A percentile compares a stretch with the other conserved stretches of the same genome.
Conservation (phyloP, 148 eudicot genomes). For the Limonium bicolor region DNA sequence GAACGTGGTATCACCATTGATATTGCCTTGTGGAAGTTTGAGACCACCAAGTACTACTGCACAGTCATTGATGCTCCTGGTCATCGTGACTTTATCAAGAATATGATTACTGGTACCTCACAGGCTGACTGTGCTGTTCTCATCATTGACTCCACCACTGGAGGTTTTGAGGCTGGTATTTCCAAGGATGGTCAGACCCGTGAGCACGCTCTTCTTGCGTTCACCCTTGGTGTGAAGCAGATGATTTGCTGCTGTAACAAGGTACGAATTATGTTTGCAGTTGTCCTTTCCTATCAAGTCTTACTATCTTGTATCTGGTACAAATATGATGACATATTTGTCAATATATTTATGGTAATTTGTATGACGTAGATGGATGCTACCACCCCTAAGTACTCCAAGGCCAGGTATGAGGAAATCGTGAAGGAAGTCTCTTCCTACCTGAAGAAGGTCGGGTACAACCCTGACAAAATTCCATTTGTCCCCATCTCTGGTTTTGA, state of each 20-base stretch:
- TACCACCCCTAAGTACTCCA: constrained; percentile 30
- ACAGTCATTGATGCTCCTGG: constrained; percentile 38
- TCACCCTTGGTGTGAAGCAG: constrained; percentile 30
- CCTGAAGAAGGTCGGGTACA: constrained; percentile 28
- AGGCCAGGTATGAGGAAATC: constrained; percentile 27
- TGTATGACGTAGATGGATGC: constrained; percentile 45
- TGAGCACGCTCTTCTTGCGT: constrained; percentile 32
- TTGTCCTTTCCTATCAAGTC: too few relatives aligned
- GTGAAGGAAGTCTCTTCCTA: constrained; percentile 25
- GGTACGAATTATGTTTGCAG: too few relatives aligned
- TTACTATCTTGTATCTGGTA: too few relatives aligned
- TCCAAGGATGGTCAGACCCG: constrained; percentile 39
- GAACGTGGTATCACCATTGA: constrained; percentile 37
- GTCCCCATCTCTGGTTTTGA: constrained; percentile 28
- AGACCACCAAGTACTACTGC: constrained; percentile 35
- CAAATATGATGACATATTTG: too few relatives aligned
- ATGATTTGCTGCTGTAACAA: constrained; percentile 35
- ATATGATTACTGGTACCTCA: constrained; percentile 35
- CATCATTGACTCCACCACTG: constrained; percentile 33
- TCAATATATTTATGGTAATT: too few relatives aligned
- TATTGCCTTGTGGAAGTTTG: constrained; percentile 34
- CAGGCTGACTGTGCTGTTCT: constrained; percentile 37
- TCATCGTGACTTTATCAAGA: constrained; percentile 34
- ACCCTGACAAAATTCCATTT: constrained; percentile 23
- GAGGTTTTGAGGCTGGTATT: constrained; percentile 39